Percentiles rank a stretch among this genome's conserved stretches.
Conservation (phyloP, 2,329 filamentous ascomycete genomes). For the Cercospora zeae-maydis region DNA sequence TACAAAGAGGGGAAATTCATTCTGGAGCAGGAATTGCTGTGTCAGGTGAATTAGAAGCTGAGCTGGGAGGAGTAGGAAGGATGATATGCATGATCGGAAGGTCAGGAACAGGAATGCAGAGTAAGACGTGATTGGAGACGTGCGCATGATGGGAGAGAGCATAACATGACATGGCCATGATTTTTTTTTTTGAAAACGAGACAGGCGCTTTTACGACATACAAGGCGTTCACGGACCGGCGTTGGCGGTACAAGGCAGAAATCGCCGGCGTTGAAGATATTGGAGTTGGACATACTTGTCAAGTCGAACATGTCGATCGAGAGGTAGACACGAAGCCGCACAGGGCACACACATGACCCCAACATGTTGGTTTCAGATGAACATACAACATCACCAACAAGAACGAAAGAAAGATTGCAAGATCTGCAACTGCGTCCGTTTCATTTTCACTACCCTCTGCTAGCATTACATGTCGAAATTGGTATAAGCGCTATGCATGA, state of each 20-base stretch:
- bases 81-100: neutral
- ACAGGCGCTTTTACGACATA: neutral
- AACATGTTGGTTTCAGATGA: neutral
- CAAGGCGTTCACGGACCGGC: neutral
- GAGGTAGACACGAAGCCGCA: neutral
- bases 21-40: conserved; percentile 84
- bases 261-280: neutral
- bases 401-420: neutral
- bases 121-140: no score
- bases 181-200: no score
- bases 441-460: conserved; percentile 14
- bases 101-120: no score
- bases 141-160: no score
- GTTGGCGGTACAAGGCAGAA: neutral
- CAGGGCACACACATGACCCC: neutral
- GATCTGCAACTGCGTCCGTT: conserved; percentile 11
- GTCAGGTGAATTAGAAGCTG: conserved; percentile 58
- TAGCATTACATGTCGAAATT: conserved; percentile 24
- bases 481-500: conserved; percentile 30
- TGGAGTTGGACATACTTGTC: neutral
- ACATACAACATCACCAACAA: neutral
- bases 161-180: no score
- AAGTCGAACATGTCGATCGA: neutral
- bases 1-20: conserved; percentile 99
- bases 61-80: neutral